Evolutionary conservation across 164 flowering plant genomes (phyloP), one percentile per base, ranked within the genome.

Genomic region (Aristolochia californica): DNA sequence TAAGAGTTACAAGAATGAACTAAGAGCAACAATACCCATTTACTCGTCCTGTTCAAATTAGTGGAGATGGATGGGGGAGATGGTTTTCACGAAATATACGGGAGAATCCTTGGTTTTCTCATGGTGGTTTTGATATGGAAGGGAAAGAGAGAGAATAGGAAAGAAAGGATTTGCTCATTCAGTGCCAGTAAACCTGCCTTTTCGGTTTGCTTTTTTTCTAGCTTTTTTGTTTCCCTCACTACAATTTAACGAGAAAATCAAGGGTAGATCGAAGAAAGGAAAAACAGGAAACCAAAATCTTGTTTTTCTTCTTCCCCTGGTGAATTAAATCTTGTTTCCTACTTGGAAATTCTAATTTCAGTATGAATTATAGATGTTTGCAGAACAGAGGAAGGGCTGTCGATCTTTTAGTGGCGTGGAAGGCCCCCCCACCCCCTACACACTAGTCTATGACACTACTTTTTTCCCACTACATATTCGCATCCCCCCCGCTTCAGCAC

Each of bases 401-500:
- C 63, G 60, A 52, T 56, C 61, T 75, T 72, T 68, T 60, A 78
- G 78, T 78, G 80, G 82, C 59, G 70, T 20, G n/a, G 67, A 71
- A 75, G 61, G 60, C 68, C 57, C 48, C 53, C 65, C 71, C 30
- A 57, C 43, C 55, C 24, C 48, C 48, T 30, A 55, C 60, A 43
- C 24, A n/a, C 40, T n/a, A 34, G n/a, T 23, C 68, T 59, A 63
- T 54, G 51, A 43, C 34, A 53, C 43, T 70, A 67, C 78, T 70
- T 75, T 75, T 73, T 58, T 27, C 57, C 23, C 43, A 73, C 84
- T 80, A 82, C 73, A 80, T 76, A 82, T 78, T 64, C 70, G 53
- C 68, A 58, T 62, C 77, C 64, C 56, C 61, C 52, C 68, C 60
- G 60, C 69, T 47, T 67, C 48, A 24, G 18, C 69, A 56, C 23